Evolutionary conservation across 768 basidiomycete genomes (phyloP).

Genomic region (Kwoniella mangroviensis): DNA sequence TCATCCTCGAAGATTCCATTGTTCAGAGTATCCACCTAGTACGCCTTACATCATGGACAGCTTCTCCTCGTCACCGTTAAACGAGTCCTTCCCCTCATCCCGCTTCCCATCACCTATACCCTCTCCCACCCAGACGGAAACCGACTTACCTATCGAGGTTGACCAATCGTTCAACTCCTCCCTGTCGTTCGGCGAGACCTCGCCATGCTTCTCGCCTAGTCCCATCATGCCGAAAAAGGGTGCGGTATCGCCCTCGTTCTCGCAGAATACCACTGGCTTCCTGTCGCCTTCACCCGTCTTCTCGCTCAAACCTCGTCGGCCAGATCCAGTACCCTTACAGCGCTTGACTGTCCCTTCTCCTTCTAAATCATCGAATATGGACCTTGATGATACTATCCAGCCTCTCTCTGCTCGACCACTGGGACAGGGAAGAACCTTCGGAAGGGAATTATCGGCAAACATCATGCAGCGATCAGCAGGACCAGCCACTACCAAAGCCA

Average conservation of each 20-base stretch:
- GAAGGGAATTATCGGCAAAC: conserved; percentile 42
- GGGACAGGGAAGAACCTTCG: conserved; percentile 37
- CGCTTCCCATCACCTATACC: conserved; percentile 44
- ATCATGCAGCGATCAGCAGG: conserved; percentile 27
- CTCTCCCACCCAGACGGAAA: conserved; percentile 50
- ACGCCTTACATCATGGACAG: conserved; percentile 22
- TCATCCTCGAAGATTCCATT: background rate
- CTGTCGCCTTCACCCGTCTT: conserved; percentile 40
- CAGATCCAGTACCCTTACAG: conserved; percentile 50
- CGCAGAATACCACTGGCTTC: conserved; percentile 8
- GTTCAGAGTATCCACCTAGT: too few species aligned
- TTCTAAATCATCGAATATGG: conserved; percentile 11
- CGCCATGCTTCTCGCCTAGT: conserved; percentile 30
- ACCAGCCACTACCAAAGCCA: conserved; percentile 27
- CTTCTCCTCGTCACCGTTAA: conserved; percentile 49
- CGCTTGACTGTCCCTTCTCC: conserved; percentile 17
- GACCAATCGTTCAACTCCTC: conserved; percentile 56
- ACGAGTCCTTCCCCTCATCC: conserved; percentile 44
- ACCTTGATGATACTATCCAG: conserved; percentile 15
- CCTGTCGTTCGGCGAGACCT: conserved; percentile 40
- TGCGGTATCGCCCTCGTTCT: conserved; percentile 16
- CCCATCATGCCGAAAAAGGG: conserved; percentile 16
- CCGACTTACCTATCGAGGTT: conserved; percentile 49
- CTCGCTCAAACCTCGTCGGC: conserved; percentile 39
- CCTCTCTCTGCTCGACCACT: conserved; percentile 14